Evolutionary conservation across 768 basidiomycete species (phyloP).

Genomic region (Chalciporus piperatus): DNA sequence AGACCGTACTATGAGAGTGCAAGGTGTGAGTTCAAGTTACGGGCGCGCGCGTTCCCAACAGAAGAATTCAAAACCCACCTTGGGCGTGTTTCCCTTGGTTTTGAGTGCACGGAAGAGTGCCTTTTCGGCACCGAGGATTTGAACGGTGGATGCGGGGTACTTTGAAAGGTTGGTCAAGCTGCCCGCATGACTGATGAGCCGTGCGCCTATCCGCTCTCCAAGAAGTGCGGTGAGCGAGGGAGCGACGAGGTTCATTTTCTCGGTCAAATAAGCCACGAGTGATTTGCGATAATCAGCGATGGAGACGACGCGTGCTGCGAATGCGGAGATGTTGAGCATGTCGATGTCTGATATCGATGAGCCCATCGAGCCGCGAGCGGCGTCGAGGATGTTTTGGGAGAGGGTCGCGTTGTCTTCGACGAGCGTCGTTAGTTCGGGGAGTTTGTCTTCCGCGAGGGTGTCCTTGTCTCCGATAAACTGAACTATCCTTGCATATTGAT

Average conservation of each 20-base stretch:
- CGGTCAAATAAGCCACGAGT: slow-evolving; percentile 79
- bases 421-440: slow-evolving; percentile 73
- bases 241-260: slow-evolving; percentile 98
- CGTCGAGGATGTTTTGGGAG: slow-evolving; percentile 93
- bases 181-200: slow-evolving; percentile 93
- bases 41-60: background rate
- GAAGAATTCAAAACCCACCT: slow-evolving; percentile 43
- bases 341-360: slow-evolving; percentile 88
- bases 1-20: slow-evolving; percentile 75
- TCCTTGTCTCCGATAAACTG: slow-evolving; percentile 92
- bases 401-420: slow-evolving; percentile 81
- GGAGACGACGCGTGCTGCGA: slow-evolving; percentile 86
- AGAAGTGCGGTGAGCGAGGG: slow-evolving; percentile 89
- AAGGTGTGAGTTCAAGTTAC: background rate
- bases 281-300: slow-evolving; percentile 93
- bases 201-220: slow-evolving; percentile 89
- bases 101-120: slow-evolving; percentile 96
- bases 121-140: slow-evolving; percentile 97
- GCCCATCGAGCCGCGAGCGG: slow-evolving; percentile 92
- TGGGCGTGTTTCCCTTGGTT: slow-evolving; percentile 98
- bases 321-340: slow-evolving; percentile 92
- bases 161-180: slow-evolving; percentile 96
- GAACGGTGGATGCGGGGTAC: slow-evolving; percentile 97
- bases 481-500: slow-evolving; percentile 84
- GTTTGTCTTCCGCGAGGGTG: slow-evolving; percentile 69